Evolutionary conservation across 768 basidiomycete species (phyloP).

Genomic region (Boletus patriciae): DNA sequence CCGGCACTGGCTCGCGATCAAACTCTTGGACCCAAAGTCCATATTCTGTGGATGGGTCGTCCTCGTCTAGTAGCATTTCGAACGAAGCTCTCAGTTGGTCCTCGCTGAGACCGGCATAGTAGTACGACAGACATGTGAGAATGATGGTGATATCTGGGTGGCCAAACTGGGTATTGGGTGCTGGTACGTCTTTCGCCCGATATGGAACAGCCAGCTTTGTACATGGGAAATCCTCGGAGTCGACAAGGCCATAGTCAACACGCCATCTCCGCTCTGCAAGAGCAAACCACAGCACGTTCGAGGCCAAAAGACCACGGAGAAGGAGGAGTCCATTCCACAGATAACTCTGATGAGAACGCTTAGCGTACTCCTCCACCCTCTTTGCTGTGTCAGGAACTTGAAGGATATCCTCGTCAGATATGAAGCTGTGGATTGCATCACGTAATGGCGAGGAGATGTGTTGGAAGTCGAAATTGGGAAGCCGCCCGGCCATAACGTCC

Average conservation of each 20-base stretch:
- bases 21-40: neutral
- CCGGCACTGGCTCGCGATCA: neutral
- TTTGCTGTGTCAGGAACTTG: neutral
- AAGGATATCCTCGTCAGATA: slow-evolving; percentile 5
- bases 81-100: slow-evolving; percentile 1
- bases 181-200: slow-evolving; percentile 36
- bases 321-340: slow-evolving; percentile 3
- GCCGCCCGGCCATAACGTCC: slow-evolving; percentile 8
- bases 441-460: neutral
- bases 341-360: neutral
- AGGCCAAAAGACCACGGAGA: slow-evolving; percentile 33
- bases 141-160: slow-evolving; percentile 36
- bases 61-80: neutral
- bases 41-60: slow-evolving; percentile 4
- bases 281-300: slow-evolving; percentile 24
- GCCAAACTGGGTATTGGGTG: slow-evolving; percentile 33
- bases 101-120: slow-evolving; percentile 18
- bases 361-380: slow-evolving; percentile 3
- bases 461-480: slow-evolving; percentile 12
- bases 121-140: slow-evolving; percentile 36
- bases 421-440: slow-evolving; percentile 11
- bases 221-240: neutral
- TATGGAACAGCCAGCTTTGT: slow-evolving; percentile 37
- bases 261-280: slow-evolving; percentile 34
- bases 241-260: slow-evolving; percentile 32